These are phyloP conservation scores for Panaeolus cyanescens DNA, from an alignment of 768 basidiomycete species.

Conservation along the genomic window DNA sequence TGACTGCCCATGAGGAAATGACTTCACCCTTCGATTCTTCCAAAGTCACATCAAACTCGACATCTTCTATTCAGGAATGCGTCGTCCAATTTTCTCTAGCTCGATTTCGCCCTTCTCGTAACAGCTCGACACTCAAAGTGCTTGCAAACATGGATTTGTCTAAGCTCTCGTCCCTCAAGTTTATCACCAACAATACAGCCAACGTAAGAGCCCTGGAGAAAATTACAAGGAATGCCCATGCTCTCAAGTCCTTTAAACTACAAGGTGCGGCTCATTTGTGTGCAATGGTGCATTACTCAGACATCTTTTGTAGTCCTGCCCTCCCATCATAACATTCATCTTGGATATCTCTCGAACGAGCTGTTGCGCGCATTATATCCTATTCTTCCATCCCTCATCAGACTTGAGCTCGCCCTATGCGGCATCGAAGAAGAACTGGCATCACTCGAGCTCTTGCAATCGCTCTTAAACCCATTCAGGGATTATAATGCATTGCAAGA, in stretches of 20 bases:
- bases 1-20: not conserved
- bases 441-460: not conserved
- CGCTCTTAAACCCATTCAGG: not conserved
- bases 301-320: not conserved
- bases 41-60: not conserved
- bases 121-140: not conserved
- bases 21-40: not conserved
- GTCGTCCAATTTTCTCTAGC: not conserved
- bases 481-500: not conserved
- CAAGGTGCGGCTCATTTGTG: not conserved
- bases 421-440: not conserved
- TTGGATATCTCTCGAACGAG: not conserved
- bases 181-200: not conserved
- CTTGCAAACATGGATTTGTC: not conserved
- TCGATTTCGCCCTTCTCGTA: not conserved
- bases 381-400: not conserved
- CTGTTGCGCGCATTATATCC: not conserved
- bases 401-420: not conserved
- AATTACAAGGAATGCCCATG: not conserved
- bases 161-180: not conserved
- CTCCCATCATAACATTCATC: not conserved
- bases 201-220: not conserved
- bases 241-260: not conserved
- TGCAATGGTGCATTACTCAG: not conserved
- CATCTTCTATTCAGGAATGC: not conserved